Percentiles rank a stretch among this genome's conserved stretches.
Conservation (phyloP, 148 eudicot genomes). For the Dysphania ambrosioides region DNA sequence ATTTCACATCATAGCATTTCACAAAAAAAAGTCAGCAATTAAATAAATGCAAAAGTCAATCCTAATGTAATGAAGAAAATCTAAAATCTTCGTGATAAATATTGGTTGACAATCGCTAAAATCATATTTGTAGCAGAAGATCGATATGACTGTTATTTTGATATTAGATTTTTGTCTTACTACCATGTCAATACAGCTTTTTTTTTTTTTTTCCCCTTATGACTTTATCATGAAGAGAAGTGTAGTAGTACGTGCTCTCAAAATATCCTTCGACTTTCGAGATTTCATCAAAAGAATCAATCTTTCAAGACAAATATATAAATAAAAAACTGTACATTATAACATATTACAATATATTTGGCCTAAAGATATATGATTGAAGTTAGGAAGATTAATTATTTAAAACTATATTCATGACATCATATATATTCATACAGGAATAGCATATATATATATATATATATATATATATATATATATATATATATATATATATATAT, state of each 20-base stretch:
- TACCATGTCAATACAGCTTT: background rate
- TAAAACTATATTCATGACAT: no score
- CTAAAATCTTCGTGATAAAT: background rate
- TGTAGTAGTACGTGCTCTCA: background rate
- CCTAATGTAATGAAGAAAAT: background rate
- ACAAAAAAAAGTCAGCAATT: background rate
- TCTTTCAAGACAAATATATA: no score
- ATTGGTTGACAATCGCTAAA: background rate
- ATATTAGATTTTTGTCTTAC: background rate
- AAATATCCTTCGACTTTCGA: background rate
- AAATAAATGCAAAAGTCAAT: background rate
- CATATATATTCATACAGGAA: no score
- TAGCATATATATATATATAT: no score
- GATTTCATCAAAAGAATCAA: no score
- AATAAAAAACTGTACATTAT: no score
- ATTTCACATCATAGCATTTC: no score
- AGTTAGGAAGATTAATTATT: no score
- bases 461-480: no score
- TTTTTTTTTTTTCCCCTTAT: background rate
- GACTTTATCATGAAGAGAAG: background rate
- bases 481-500: no score
- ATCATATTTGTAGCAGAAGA: background rate
- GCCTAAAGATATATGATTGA: no score
- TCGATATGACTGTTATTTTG: background rate
- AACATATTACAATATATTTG: no score